phyloP scores from a whole-genome alignment of 2,329 filamentous ascomycete species.

The Anisogramma anomala region DNA sequence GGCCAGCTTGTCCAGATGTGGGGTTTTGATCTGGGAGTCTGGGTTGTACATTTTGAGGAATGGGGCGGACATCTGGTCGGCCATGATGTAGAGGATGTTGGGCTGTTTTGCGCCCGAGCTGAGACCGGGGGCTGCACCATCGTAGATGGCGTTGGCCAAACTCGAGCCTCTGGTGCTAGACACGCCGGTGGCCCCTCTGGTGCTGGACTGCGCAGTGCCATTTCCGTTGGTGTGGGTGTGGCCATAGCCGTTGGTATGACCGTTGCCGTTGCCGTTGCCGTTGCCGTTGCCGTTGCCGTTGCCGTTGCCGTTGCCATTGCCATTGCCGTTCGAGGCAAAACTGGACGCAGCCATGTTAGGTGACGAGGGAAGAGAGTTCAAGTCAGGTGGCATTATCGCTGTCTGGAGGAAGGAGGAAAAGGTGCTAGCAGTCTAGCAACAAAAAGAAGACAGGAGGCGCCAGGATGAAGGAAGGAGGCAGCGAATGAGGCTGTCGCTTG shows the following conservation, averaged over 20 bases:
- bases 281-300: too few relatives aligned
- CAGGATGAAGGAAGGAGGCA: too few relatives aligned
- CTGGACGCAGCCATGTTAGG: slow-evolving; percentile 21
- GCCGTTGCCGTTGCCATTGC: too few relatives aligned
- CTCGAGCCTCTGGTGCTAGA: slow-evolving; percentile 14
- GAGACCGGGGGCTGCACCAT: slow-evolving; percentile 5
- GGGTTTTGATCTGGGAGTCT: slow-evolving; percentile 81
- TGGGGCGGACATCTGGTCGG: slow-evolving; percentile 85
- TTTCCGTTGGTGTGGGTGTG: slow-evolving; percentile 10
- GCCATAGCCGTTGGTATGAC: not conserved
- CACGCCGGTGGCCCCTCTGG: slow-evolving; percentile 18
- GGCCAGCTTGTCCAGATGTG: slow-evolving; percentile 75
- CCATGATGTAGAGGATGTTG: slow-evolving; percentile 91
- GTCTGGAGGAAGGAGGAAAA: slow-evolving; percentile 9
- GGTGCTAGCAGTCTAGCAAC: slow-evolving; percentile 3
- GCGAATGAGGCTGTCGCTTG: too few relatives aligned
- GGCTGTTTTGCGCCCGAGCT: slow-evolving; percentile 28
- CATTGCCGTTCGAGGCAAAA: too few relatives aligned
- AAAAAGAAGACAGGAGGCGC: slow-evolving; percentile 4
- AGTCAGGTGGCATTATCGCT: slow-evolving; percentile 54
- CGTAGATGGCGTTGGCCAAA: slow-evolving; percentile 15
- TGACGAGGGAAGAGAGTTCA: slow-evolving; percentile 57
- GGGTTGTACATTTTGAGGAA: slow-evolving; percentile 86
- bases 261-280: too few relatives aligned
- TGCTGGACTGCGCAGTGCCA: slow-evolving; percentile 15